These are phyloP conservation scores for Trichoderma sp. DNA, from an alignment of 2,329 filamentous ascomycete genomes.

Conservation along the genomic window DNA sequence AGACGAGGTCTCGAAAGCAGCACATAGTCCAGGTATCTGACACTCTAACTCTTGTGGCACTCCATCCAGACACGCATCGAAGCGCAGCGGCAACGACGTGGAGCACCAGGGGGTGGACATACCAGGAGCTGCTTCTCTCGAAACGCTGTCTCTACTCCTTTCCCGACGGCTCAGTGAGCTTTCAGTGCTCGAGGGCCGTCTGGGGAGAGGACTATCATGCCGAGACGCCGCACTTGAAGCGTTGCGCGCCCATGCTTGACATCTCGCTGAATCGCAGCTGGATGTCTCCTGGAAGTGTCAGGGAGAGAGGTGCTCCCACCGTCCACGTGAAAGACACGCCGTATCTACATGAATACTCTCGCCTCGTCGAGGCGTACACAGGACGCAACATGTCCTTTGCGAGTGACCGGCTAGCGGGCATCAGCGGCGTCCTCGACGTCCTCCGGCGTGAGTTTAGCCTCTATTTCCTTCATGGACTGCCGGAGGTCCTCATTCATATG, in stretches of 20 bases:
- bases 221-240: conserved; percentile 1
- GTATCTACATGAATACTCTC: conserved; percentile 15
- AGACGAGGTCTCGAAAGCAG: conserved; percentile 5
- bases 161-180: conserved; percentile 14
- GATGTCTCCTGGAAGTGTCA: conserved; percentile 13
- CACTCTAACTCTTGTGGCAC: conserved; percentile 9
- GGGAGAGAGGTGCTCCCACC: conserved; percentile 13
- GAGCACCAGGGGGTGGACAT: conserved; percentile 24
- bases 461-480: conserved; percentile 13
- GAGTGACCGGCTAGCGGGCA: conserved; percentile 10
- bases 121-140: conserved; percentile 23
- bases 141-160: conserved; percentile 22
- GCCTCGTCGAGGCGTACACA: conserved; percentile 18
- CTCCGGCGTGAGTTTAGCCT: conserved; percentile 9
- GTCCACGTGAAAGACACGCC: conserved; percentile 11
- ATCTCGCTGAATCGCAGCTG: conserved; percentile 24
- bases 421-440: conserved; percentile 20
- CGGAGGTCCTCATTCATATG: conserved; percentile 8
- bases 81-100: conserved; percentile 8
- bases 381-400: conserved; percentile 20
- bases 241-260: conserved; percentile 22
- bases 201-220: conserved; percentile 22
- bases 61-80: conserved; percentile 10
- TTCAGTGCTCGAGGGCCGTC: conserved; percentile 24
- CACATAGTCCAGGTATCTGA: conserved; percentile 9